phyloP scores from a whole-genome alignment of 768 basidiomycete genomes.

The Calocybe gangraenosa region DNA sequence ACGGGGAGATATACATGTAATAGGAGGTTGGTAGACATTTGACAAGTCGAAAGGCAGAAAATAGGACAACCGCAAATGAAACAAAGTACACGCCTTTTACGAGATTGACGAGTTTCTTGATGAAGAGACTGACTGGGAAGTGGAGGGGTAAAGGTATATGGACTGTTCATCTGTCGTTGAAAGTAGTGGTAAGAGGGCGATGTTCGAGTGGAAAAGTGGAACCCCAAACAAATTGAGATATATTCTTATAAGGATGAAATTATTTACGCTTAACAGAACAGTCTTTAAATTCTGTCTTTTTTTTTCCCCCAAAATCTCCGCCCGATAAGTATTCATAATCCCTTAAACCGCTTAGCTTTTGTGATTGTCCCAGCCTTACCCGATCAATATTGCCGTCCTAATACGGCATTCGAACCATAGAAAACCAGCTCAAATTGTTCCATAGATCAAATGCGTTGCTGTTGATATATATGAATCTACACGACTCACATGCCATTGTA shows the following conservation, averaged over 20 bases:
- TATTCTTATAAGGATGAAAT: slow-evolving; percentile 8
- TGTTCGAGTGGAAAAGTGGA: neutral
- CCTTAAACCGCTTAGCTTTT: neutral
- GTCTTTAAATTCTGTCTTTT: no score
- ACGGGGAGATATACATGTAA: neutral
- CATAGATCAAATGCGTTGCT: no score
- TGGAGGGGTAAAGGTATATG: neutral
- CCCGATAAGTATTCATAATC: slow-evolving; percentile 6
- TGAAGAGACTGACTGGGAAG: neutral
- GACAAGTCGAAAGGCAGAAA: neutral
- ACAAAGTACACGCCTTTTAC: slow-evolving; percentile 6
- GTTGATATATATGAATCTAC: no score
- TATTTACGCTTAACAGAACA: slow-evolving; percentile 11
- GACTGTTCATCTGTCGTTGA: neutral
- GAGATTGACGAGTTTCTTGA: neutral
- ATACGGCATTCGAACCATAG: no score
- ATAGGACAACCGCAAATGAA: neutral
- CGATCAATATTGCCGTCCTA: neutral
- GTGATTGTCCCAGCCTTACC: slow-evolving; percentile 1
- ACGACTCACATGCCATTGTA: no score
- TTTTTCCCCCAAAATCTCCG: slow-evolving; percentile 6
- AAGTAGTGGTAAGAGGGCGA: neutral
- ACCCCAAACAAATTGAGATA: neutral
- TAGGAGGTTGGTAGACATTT: neutral
- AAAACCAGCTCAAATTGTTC: no score